Percentiles rank a stretch among this genome's conserved stretches.
phyloP scores from a whole-genome alignment of 768 basidiomycete species.

The Suillus luteus region DNA sequence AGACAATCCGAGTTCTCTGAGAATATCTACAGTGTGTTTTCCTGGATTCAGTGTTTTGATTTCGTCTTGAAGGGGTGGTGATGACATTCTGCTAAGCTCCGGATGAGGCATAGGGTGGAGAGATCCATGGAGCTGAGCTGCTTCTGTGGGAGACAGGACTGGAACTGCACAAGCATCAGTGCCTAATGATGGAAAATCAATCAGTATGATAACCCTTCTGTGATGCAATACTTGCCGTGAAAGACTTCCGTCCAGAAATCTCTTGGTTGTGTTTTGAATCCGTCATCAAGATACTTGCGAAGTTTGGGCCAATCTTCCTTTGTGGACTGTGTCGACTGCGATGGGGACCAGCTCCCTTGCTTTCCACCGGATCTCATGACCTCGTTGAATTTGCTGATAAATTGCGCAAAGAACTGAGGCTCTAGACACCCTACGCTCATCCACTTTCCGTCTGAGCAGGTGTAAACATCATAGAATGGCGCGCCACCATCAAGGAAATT shows the following conservation, averaged over 20 bases:
- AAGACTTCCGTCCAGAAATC: slow-evolving; percentile 73
- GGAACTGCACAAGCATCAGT: slow-evolving; percentile 75
- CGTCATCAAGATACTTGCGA: slow-evolving; percentile 57
- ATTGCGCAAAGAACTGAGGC: slow-evolving; percentile 66
- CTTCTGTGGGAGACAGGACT: slow-evolving; percentile 66
- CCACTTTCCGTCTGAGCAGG: slow-evolving; percentile 70
- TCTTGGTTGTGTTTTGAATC: slow-evolving; percentile 59
- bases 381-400: slow-evolving; percentile 55
- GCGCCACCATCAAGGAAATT: slow-evolving; percentile 76
- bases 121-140: slow-evolving; percentile 43
- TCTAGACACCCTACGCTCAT: slow-evolving; percentile 81
- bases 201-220: slow-evolving; percentile 3
- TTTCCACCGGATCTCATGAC: slow-evolving; percentile 47
- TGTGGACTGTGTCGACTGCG: slow-evolving; percentile 44
- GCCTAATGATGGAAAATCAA: slow-evolving; percentile 38
- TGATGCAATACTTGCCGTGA: slow-evolving; percentile 46
- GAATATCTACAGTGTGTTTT: slow-evolving; percentile 52
- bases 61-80: slow-evolving; percentile 17
- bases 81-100: slow-evolving; percentile 38
- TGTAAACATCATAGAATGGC: slow-evolving; percentile 77
- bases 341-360: slow-evolving; percentile 58
- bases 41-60: slow-evolving; percentile 45
- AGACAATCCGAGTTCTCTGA: slow-evolving; percentile 53
- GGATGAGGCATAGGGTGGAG: slow-evolving; percentile 57
- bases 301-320: slow-evolving; percentile 58